These are phyloP conservation scores for Sporothrix luriei DNA, from an alignment of 2,329 filamentous ascomycete genomes.

Conservation along the genomic window DNA sequence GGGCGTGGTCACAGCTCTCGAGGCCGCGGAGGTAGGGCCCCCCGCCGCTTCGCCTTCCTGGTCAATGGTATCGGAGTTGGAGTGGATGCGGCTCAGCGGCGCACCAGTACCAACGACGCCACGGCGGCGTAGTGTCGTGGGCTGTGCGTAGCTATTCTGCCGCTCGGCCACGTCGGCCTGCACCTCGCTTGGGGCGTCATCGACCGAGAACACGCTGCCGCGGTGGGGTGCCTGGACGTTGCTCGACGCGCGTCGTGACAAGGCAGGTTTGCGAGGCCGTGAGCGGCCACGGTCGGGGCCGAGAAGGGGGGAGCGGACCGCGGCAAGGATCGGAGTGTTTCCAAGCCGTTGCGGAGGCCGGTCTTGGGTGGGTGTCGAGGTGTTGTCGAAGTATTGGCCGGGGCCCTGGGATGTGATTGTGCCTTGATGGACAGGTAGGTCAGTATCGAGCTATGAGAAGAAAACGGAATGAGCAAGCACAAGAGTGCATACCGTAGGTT, in stretches of 20 bases:
- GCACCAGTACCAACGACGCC: neutral
- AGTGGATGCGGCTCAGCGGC: conserved; percentile 40
- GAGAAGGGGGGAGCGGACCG: conserved; percentile 51
- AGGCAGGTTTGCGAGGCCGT: conserved; percentile 69
- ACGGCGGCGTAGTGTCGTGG: conserved; percentile 35
- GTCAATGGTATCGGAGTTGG: conserved; percentile 38
- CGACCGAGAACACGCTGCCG: conserved; percentile 85
- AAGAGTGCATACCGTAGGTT: conserved; percentile 55
- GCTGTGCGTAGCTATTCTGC: conserved; percentile 43
- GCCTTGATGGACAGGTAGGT: conserved; percentile 10
- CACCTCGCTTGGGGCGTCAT: conserved; percentile 82
- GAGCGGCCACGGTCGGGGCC: conserved; percentile 53
- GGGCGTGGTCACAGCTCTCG: conserved; percentile 1
- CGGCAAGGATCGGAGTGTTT: conserved; percentile 38
- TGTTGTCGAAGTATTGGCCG: conserved; percentile 32
- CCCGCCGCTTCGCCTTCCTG: conserved; percentile 38
- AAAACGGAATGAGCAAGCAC: neutral
- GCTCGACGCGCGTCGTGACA: conserved; percentile 74
- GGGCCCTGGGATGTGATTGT: conserved; percentile 30
- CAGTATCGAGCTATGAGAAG: neutral
- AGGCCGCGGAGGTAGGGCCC: conserved; percentile 2
- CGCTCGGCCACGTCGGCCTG: conserved; percentile 64
- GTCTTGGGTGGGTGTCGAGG: conserved; percentile 42
- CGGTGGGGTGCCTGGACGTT: conserved; percentile 71
- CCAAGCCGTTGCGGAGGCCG: conserved; percentile 45